Base-by-base conservation (phyloP, 2,329 filamentous ascomycete genomes). In the Aureobasidium sp. region DNA sequence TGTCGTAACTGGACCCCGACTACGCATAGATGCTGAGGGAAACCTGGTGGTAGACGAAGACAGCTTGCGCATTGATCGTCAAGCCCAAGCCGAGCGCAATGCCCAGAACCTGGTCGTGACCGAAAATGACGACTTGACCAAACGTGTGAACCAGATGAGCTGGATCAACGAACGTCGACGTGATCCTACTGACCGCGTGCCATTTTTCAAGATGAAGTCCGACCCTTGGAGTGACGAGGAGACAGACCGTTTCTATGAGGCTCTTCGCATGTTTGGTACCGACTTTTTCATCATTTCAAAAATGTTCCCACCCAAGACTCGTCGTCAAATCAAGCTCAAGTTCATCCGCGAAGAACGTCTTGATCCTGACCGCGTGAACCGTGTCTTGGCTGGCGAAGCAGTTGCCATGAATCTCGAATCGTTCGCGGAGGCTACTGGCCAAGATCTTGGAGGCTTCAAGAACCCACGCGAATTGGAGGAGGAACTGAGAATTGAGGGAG, bases 221-320 rank as follows among this genome's bases (percentile, higher is more conserved):
- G 84, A 87, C 65, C 78, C 81, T 33, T 95, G 90, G 90, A 83
- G 79, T 53, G 79, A 82, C n/a, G 81, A 83, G 13, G 82, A 86
- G 62, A 93, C 87, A 3, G 85, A 88, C 60, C 78, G 83, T 46
- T 94, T 94, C 74, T 94, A 91, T 76, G 81, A 85, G 29, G 86
- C 84, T 0, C 78, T 95, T 1, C 76, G 79, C 61, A 88, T 87
- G 79, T 92, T 90, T 68, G 90, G 90, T 60, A 93, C 88, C 1
- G 89, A 93, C 70, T 95, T 94, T 69, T 81, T 86, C 70, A 89
- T 89, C 74, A 91, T 95, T 66, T 81, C 83, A 62, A 83, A 84
- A 66, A 84, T 91, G 80, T 92, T 95, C 68, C 82, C 84, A 1
- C 81, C 82, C 64, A 85, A 87, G 68, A 87, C 82, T 62, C 81